Evolutionary conservation across 1,284 basidiomycete species (phyloP), one percentile per base, ranked within the genome.

Genomic region (Dichomitus squalens): DNA sequence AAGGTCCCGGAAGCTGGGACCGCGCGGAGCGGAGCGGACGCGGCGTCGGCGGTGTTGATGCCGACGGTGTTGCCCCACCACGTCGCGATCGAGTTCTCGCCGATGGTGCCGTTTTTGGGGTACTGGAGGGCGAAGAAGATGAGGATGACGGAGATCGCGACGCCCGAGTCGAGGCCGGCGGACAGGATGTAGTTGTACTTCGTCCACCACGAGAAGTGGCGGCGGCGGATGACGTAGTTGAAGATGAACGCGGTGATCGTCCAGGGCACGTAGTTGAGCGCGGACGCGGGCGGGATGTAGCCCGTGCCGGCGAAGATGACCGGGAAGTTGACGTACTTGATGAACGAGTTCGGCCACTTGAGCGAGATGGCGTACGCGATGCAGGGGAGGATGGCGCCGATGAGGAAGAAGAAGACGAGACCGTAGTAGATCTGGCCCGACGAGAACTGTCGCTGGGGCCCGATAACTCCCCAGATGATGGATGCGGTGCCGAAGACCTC

Each of bases 261-360:
- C 74, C 75, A 76, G 4, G 73, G 71, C 4, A 73, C 72, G 62
- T 77, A 79, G 66, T 80, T 80, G 58, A 79, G 69, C 4, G 77
- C 76, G 6, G 70, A 71, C 16, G 78, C 77, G 12, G 77, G 77
- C 0, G 79, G 79, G 25, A 76, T 73, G 49, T 55, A 66, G 35
- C 64, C 56, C 40, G 71, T 71, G 46, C 75, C 75, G 39, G 67
- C 68, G 58, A 77, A 72, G 49, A 75, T 68, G 38, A 73, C 65
- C 18, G 92, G 90, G 53, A 91, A 81, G 75, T 92, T 92, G 70
- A 92, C 76, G 69, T 88, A 92, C 58, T 87, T 79, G 80, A 86
- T 85, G 74, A 84, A 80, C 36, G 72, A 72, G 64, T 77, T 76
- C 53, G 75, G 81, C 73, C 72, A 82, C 56, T 63, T 61, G 41